A percentile compares a stretch with the other conserved stretches of the same genome.
Conservation (phyloP, 1,284 basidiomycete species). For the Schizophyllum commune region DNA sequence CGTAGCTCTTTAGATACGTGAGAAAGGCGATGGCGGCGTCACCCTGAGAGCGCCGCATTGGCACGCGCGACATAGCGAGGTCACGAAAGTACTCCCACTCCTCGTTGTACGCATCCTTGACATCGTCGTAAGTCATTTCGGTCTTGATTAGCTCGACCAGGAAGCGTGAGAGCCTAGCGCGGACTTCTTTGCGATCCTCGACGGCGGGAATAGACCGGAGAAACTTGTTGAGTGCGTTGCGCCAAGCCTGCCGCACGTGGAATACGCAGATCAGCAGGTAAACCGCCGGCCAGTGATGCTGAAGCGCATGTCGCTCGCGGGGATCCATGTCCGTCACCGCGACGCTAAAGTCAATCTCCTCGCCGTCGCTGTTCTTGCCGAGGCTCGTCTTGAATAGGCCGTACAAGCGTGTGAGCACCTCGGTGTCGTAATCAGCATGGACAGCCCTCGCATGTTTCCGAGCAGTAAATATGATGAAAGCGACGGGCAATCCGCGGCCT, state of each 20-base stretch:
- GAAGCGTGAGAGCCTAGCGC: conserved; percentile 1
- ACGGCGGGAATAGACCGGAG: conserved; percentile 4
- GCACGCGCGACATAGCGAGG: conserved; percentile 1
- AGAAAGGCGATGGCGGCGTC: conserved; percentile 16
- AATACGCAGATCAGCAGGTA: conserved; percentile 5
- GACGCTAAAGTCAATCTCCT: conserved; percentile 11
- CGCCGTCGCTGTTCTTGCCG: conserved; percentile 10
- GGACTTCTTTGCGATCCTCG: background rate
- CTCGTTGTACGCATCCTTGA: conserved; percentile 9
- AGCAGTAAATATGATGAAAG: conserved; percentile 15
- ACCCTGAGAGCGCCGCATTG: conserved; percentile 9
- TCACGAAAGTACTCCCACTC: conserved; percentile 14
- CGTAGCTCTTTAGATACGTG: conserved; percentile 13
- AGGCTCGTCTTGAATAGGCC: conserved; percentile 12
- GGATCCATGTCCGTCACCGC: conserved; percentile 15
- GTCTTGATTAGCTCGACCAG: conserved; percentile 12
- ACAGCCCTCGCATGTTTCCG: conserved; percentile 12
- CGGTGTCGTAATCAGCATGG: conserved; percentile 17
- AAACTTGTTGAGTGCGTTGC: conserved; percentile 5
- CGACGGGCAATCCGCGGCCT: conserved; percentile 14
- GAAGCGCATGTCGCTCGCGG: background rate
- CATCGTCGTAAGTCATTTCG: conserved; percentile 13
- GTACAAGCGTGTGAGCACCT: conserved; percentile 10
- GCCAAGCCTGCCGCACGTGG: conserved; percentile 5
- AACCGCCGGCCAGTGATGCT: background rate